These are phyloP conservation scores for Wickerhamiella cacticola DNA, from an alignment of 805 yeast species.

Conservation along the genomic window DNA sequence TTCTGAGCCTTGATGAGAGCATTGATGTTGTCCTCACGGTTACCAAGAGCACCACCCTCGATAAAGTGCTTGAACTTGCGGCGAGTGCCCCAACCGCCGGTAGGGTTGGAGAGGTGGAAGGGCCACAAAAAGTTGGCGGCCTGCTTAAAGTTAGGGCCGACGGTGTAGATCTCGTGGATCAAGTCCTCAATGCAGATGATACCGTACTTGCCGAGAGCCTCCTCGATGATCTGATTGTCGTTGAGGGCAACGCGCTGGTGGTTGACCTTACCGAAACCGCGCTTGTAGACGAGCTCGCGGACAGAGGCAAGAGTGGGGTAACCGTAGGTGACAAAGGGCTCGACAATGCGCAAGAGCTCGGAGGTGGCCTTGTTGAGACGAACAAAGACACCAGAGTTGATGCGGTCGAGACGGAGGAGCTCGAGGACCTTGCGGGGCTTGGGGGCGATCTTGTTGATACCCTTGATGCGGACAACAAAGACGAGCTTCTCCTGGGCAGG, in stretches of 20 bases:
- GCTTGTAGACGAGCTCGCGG: constrained; percentile 90
- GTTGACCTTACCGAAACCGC: constrained; percentile 96
- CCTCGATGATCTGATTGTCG: constrained; percentile 83
- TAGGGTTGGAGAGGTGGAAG: constrained; percentile 92
- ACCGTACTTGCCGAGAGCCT: constrained; percentile 83
- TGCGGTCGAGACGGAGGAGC: constrained; percentile 82
- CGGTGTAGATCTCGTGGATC: constrained; percentile 91
- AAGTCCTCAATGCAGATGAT: constrained; percentile 83
- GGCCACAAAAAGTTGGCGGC: constrained; percentile 98
- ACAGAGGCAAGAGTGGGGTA: constrained; percentile 88
- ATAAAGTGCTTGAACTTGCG: constrained; percentile 95
- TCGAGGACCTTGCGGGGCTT: constrained; percentile 97
- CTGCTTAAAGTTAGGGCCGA: constrained; percentile 98
- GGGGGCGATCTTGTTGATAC: constrained; percentile 97
- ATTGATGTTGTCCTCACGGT: constrained; percentile 94
- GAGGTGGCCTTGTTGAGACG: constrained; percentile 91
- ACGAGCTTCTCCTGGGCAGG: constrained; percentile 91
- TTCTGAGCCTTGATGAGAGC: constrained; percentile 87
- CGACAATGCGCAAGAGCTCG: constrained; percentile 85
- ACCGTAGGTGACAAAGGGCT: constrained; percentile 96
- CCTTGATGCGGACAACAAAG: constrained; percentile 96
- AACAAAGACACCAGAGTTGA: constrained; percentile 90
- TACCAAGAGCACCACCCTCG: constrained; percentile 98
- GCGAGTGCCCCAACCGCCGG: constrained; percentile 94
- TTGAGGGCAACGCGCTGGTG: constrained; percentile 86